Evolutionary conservation across 257 asterid genomes (phyloP).

Genomic region (Przewalskia tangutica): DNA sequence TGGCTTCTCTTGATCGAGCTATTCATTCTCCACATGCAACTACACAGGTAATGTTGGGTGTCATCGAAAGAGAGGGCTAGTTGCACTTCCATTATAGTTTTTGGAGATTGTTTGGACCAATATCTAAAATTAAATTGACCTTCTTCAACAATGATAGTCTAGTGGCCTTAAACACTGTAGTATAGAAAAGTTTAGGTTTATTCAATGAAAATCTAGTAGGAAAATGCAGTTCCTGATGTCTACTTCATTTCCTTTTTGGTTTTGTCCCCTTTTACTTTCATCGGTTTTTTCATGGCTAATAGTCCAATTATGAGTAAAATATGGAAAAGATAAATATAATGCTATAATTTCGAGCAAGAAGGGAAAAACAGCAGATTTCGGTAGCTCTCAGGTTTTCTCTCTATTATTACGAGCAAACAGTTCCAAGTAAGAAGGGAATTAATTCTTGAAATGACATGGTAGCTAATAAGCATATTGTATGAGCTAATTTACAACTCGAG

Average conservation of each 20-base stretch:
- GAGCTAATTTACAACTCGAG: neutral
- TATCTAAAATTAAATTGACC: neutral
- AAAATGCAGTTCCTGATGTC: neutral
- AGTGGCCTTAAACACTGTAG: neutral
- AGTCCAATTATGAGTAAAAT: neutral
- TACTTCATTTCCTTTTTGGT: neutral
- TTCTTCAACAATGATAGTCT: neutral
- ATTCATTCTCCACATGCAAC: conserved; percentile 98
- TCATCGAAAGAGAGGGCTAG: neutral
- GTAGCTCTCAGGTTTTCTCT: neutral
- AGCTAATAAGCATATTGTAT: neutral
- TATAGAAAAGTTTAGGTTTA: neutral
- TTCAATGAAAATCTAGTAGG: neutral
- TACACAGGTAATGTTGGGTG: conserved; percentile 54
- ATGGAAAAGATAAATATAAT: neutral
- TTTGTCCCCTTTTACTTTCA: neutral
- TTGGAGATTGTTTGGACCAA: neutral
- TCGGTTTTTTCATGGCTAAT: neutral
- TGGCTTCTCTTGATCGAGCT: conserved; percentile 89
- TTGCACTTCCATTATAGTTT: neutral
- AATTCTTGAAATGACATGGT: neutral
- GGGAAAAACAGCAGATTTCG: neutral
- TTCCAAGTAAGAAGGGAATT: neutral
- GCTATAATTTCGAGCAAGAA: neutral
- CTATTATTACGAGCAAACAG: neutral